Evolutionary conservation across 257 asterid species (phyloP), one percentile per base, ranked within the genome.

Genomic region (Solanum okadae): DNA sequence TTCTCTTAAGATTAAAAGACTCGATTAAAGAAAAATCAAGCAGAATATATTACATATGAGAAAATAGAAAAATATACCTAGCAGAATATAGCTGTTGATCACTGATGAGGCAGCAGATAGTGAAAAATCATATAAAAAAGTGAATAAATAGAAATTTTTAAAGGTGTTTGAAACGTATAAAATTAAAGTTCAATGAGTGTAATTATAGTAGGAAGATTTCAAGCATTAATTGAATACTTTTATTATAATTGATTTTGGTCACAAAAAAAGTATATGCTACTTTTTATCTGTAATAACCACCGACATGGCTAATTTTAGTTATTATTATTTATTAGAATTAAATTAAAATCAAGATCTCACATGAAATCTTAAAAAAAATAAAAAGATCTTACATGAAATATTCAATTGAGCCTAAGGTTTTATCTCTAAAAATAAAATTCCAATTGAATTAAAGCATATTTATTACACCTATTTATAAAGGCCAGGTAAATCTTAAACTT

Each of bases 251-350:
- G 15, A 44, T 25, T 79, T 18, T 15, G 65, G 22, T 27, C 38
- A 15, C 7, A 15, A 78, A 78, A 6, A 70, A 34, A 34, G 29
- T 73, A 20, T 18, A 25, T 78, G 15, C 3, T 42, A 20, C 65
- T 77, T 2, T 40, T 11, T 38, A 38, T 38, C 22, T 38, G 35
- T 52, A 77, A 25, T 40, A 16, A 10, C 84, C 84, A 78, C 34
- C 84, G 37, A 79, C 85, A 79, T 79, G 65, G 38, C 65, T 46
- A 42, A 76, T 73, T 71, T 71, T 31, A 31, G 13, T 33, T 33
- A 31, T 67, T 27, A 5, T 20, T 56, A 56, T 56, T 56, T 56
- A 56, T 8, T 20, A 3, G 11, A 56, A 20, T 56, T 18, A 6
- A 67, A 25, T 13, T 67, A 67, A 67, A 67, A 27, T 27, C 35